Evolutionary conservation across 2,329 filamentous ascomycete genomes (phyloP).

Genomic region (Venturia aucupariae): DNA sequence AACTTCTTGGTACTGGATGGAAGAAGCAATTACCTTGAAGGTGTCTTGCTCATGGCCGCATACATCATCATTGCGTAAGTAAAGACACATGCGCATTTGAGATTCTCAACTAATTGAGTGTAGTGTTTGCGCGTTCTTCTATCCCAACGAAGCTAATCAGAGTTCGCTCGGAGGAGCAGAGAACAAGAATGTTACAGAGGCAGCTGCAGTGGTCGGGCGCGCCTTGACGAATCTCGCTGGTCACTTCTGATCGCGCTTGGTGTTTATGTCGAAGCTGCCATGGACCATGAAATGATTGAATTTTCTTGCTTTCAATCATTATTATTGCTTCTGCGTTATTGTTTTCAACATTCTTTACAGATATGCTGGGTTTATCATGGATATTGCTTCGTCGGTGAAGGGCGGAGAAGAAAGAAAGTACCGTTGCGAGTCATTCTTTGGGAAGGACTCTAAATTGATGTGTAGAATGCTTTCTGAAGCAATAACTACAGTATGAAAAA

Average conservation of each 20-base stretch:
- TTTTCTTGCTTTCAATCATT: not conserved
- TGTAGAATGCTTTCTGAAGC: not conserved
- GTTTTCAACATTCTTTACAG: not conserved
- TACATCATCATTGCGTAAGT: slow-evolving; percentile 66
- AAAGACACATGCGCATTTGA: not conserved
- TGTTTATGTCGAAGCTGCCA: not conserved
- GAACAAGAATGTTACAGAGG: not conserved
- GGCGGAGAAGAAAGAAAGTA: not conserved
- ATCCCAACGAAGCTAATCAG: slow-evolving; percentile 34
- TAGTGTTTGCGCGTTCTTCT: slow-evolving; percentile 39
- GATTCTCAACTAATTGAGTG: slow-evolving; percentile 7
- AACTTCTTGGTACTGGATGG: slow-evolving; percentile 82
- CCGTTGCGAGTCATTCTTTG: not conserved
- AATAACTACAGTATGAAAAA: not conserved
- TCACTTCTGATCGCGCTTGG: not conserved
- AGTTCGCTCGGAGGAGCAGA: slow-evolving; percentile 33
- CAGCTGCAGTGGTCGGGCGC: not conserved
- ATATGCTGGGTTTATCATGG: not conserved
- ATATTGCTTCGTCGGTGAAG: not conserved
- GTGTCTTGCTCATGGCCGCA: slow-evolving; percentile 63
- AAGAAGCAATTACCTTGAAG: slow-evolving; percentile 75
- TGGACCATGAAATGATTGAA: not conserved
- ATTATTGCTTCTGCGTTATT: not conserved
- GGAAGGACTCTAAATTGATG: not conserved
- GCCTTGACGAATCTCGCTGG: slow-evolving; percentile 3